Percentiles rank a stretch among this genome's conserved stretches.
phyloP scores from a whole-genome alignment of 2,329 filamentous ascomycete species.

The Colletotrichum costaricense region DNA sequence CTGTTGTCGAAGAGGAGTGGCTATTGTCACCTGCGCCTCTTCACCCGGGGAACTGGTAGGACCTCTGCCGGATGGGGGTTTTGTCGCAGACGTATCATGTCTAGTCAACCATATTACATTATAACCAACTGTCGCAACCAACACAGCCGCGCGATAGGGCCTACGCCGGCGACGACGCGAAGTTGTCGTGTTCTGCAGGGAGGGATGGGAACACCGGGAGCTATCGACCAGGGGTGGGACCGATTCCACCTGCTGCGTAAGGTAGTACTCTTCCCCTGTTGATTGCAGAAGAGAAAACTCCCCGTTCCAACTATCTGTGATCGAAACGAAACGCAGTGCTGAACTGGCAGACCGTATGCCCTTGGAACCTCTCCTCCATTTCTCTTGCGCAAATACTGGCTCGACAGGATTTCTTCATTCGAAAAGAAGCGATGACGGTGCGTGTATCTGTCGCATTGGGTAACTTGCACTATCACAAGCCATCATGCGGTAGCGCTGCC shows the following conservation, averaged over 20 bases:
- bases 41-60: not conserved
- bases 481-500: not conserved
- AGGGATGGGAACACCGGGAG: not conserved
- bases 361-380: not conserved
- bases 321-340: conserved; percentile 13
- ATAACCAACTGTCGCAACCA: not conserved
- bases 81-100: not conserved
- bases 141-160: conserved; percentile 22
- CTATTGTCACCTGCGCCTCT: not conserved
- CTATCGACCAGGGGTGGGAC: conserved; percentile 4
- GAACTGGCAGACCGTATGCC: not conserved
- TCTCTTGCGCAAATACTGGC: not conserved
- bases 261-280: not conserved
- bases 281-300: conserved; percentile 3
- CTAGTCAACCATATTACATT: not conserved
- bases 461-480: not conserved
- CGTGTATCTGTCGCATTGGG: not conserved
- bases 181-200: conserved; percentile 1
- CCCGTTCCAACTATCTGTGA: not conserved
- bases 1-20: not conserved
- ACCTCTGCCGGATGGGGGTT: not conserved
- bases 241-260: conserved; percentile 12
- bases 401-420: not conserved
- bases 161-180: conserved; percentile 23
- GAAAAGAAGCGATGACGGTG: not conserved